Base-by-base conservation (phyloP, 106 monocot species). In the Iris macrosiphon region DNA sequence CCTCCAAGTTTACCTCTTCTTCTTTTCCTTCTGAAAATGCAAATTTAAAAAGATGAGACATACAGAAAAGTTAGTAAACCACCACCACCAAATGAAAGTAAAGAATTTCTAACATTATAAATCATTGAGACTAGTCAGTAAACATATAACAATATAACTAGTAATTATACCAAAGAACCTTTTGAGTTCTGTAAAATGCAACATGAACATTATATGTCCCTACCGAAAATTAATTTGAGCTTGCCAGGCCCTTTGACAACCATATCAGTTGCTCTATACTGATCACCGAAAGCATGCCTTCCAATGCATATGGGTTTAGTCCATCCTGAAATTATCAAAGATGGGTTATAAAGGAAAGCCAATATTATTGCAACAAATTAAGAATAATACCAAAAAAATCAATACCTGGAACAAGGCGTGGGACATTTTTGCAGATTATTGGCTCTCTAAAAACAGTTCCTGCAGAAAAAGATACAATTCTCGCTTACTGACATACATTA, bases 221-320 rank as follows among this genome's bases (percentile, higher is more conserved):
- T 71, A 95, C 95, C 95, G 72, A 85, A 95, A 23, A 95, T 72
- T 54, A 95, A 71, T 69, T 79, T 95, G 43, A 95, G 82, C 63
- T 89, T 89, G n/a, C 95, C 95, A 33, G 89, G 95, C 40, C 88
- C 95, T 52, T 85, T 89, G 35, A 95, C 63, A 39, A 95, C 82
- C 42, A 85, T 40, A 69, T 95, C 95, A 53, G 85, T 89, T 50
- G 95, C 95, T 72, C 72, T 66, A 59, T 95, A 95, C 74, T 95
- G 94, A 79, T 95, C 94, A 59, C 94, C 94, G 63, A 95, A 95
- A 56, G 94, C 94, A 89, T 95, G 95, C 45, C 95, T 82, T 75
- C 95, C 95, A 66, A 95, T 82, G 62, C 95, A 95, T 57, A 95
- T 95, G 51, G 95, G 89, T 49, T 95, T 95, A 29, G 85, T 85